A percentile compares a stretch with the other conserved stretches of the same genome.
These are phyloP conservation scores for Alectoria sarmentosa DNA, from an alignment of 495 filamentous ascomycete species.

Conservation along the genomic window DNA sequence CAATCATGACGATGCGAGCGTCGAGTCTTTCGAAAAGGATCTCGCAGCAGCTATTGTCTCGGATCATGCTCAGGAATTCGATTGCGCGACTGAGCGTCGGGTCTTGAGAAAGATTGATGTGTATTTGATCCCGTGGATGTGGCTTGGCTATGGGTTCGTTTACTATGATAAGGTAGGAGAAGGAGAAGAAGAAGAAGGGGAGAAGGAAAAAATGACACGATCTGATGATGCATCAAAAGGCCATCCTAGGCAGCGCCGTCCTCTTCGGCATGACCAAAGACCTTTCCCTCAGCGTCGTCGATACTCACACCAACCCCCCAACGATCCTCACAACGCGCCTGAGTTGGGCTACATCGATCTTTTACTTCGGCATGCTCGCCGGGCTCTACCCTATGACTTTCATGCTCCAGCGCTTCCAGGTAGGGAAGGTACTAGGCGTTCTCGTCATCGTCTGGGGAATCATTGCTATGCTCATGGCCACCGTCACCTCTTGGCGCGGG, in stretches of 20 bases:
- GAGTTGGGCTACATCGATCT: conserved; percentile 69
- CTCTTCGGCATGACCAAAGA: conserved; percentile 72
- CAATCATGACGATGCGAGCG: neutral
- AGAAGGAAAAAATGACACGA: neutral
- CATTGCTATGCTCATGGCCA: conserved; percentile 61
- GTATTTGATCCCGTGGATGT: conserved; percentile 65
- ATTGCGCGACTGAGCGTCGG: conserved; percentile 44
- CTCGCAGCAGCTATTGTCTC: conserved; percentile 43
- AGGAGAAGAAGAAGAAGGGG: neutral
- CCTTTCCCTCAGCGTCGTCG: conserved; percentile 45
- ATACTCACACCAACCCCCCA: conserved; percentile 47
- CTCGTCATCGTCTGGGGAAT: conserved; percentile 61
- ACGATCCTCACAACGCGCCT: conserved; percentile 54
- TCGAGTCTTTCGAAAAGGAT: conserved; percentile 35
- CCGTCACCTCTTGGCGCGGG: conserved; percentile 55
- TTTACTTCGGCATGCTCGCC: conserved; percentile 73
- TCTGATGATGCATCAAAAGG: conserved; percentile 35
- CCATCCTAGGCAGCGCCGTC: conserved; percentile 62
- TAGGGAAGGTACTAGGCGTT: conserved; percentile 52
- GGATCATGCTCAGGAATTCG: conserved; percentile 44
- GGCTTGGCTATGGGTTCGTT: conserved; percentile 63
- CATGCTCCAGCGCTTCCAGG: conserved; percentile 56
- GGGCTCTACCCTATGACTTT: conserved; percentile 69
- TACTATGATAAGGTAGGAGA: conserved; percentile 63
- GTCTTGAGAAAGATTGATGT: conserved; percentile 64